These are phyloP conservation scores for Cladorrhinum sp. DNA, from an alignment of 2,329 filamentous ascomycete genomes.

Conservation along the genomic window DNA sequence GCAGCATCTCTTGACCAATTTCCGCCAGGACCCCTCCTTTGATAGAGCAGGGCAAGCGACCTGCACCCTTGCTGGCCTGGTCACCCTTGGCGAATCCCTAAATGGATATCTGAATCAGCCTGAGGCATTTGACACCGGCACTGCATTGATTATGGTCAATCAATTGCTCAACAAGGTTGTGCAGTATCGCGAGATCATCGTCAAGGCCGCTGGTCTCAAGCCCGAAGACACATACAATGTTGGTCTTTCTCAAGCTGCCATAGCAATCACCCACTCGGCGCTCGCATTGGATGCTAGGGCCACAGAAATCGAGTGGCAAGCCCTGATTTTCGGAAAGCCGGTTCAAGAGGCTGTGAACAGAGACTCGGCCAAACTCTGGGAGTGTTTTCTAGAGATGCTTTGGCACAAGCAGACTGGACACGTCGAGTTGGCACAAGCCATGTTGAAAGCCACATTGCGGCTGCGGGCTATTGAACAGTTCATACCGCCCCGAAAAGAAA, in stretches of 20 bases:
- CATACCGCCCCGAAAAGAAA: conserved; percentile 48
- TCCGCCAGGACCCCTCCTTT: conserved; percentile 53
- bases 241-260: conserved; percentile 53
- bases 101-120: conserved; percentile 52
- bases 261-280: conserved; percentile 64
- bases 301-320: conserved; percentile 64
- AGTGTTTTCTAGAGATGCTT: conserved; percentile 67
- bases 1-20: conserved; percentile 67
- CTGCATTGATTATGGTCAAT: conserved; percentile 61
- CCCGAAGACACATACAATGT: conserved; percentile 46
- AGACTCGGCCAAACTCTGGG: conserved; percentile 75
- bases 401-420: conserved; percentile 52
- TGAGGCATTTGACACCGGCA: conserved; percentile 45
- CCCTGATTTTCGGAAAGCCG: conserved; percentile 57
- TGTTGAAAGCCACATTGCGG: conserved; percentile 67
- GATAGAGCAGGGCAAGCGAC: conserved; percentile 57
- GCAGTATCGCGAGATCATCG: conserved; percentile 59
- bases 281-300: conserved; percentile 70
- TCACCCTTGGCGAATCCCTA: conserved; percentile 55
- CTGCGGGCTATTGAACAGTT: conserved; percentile 77
- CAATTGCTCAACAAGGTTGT: conserved; percentile 64
- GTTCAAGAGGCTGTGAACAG: conserved; percentile 67
- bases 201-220: conserved; percentile 49
- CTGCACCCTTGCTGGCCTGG: conserved; percentile 64
- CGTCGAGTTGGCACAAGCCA: conserved; percentile 69